A percentile compares a stretch with the other conserved stretches of the same genome.
Conservation (phyloP, 2,329 filamentous ascomycete genomes). For the Ilyonectria destructans region DNA sequence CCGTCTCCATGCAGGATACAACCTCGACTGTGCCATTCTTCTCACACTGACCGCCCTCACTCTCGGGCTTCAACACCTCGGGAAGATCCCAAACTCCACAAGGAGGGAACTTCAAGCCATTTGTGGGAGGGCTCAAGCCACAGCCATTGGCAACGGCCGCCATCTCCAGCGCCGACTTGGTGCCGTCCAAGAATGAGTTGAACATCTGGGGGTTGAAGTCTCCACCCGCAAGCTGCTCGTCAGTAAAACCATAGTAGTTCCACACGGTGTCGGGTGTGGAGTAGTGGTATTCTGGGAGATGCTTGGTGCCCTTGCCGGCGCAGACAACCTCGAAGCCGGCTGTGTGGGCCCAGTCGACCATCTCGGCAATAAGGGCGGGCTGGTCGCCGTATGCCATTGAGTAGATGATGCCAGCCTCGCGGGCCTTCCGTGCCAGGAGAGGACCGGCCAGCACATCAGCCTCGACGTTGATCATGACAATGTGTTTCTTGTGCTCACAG, state of each 20-base stretch:
- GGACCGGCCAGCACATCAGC: constrained; percentile 62
- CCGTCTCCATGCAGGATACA: constrained; percentile 61
- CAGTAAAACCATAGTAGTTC: constrained; percentile 63
- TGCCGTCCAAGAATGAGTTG: constrained; percentile 66
- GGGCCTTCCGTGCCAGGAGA: constrained; percentile 58
- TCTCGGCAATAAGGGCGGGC: constrained; percentile 58
- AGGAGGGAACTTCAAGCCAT: constrained; percentile 61
- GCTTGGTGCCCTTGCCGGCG: constrained; percentile 63
- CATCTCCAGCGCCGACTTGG: constrained; percentile 64
- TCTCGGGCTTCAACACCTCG: constrained; percentile 57
- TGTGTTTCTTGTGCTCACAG: constrained; percentile 65
- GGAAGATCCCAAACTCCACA: constrained; percentile 62
- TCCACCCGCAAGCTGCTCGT: constrained; percentile 59
- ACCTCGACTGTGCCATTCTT: constrained; percentile 62
- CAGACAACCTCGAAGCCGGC: constrained; percentile 63
- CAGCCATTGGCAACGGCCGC: constrained; percentile 64
- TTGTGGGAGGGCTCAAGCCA: constrained; percentile 57
- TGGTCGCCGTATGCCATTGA: constrained; percentile 65
- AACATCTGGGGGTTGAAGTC: constrained; percentile 66
- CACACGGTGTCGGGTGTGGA: constrained; percentile 64
- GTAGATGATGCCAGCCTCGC: constrained; percentile 64
- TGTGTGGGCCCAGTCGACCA: constrained; percentile 53
- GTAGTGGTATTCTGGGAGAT: constrained; percentile 62
- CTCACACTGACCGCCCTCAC: constrained; percentile 59
- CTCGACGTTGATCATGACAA: constrained; percentile 65